These are phyloP conservation scores for Cynara cardunculus DNA, from an alignment of 129 eudicot species.

Conservation along the genomic window DNA sequence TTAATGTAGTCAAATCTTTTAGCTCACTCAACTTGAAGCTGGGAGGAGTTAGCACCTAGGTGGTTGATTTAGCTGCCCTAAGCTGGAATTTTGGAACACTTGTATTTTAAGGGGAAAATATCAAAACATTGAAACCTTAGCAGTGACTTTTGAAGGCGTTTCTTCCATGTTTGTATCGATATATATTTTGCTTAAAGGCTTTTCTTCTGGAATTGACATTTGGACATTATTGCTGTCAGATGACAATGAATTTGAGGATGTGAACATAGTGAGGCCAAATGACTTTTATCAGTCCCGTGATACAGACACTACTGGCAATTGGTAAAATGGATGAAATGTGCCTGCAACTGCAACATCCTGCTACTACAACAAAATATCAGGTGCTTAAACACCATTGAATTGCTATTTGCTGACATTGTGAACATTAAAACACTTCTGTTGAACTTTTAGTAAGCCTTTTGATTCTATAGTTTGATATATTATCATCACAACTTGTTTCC, in stretches of 20 bases:
- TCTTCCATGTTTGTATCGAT: neutral
- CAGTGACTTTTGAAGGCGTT: neutral
- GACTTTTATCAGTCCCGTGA: constrained; percentile 66
- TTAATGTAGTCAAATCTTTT: neutral
- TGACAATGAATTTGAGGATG: constrained; percentile 81
- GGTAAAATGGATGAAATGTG: constrained; percentile 33
- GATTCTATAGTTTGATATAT: neutral
- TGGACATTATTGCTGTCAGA: constrained; percentile 39
- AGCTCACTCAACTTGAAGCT: too few species aligned
- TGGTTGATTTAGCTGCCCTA: neutral
- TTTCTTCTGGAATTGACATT: neutral
- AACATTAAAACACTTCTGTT: neutral
- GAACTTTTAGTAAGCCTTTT: neutral
- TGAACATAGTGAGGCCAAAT: constrained; percentile 68
- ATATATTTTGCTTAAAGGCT: neutral
- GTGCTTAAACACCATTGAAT: neutral
- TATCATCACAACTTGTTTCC: neutral
- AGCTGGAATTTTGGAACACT: neutral
- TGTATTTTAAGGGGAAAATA: neutral
- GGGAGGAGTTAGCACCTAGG: neutral
- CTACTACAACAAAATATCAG: neutral
- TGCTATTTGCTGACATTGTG: neutral
- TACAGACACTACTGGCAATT: constrained; percentile 56
- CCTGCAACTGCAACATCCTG: neutral
- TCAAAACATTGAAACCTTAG: neutral